Conservation (phyloP, 768 basidiomycete species). For the Rhodotorula kratochvilovae region DNA sequence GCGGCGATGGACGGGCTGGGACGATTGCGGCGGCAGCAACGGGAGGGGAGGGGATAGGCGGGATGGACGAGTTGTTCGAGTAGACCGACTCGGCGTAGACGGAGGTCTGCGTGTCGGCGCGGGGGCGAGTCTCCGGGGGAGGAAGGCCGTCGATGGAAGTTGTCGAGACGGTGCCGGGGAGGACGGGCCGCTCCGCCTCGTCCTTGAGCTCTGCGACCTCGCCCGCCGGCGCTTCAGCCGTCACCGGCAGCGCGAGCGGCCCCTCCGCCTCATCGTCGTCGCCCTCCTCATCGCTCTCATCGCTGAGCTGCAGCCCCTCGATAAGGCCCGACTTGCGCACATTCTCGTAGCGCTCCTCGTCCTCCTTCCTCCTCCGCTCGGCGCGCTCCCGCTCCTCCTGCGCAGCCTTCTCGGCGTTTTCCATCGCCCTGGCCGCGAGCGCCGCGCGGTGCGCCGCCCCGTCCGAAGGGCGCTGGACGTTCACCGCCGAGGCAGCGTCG, state of each 20-base stretch:
- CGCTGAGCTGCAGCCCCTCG: conserved; percentile 48
- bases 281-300: conserved; percentile 52
- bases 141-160: background rate
- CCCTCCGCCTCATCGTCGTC: conserved; percentile 60
- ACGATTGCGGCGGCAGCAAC: background rate
- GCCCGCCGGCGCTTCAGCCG: background rate
- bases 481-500: background rate
- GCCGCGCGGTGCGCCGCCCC: conserved; percentile 45
- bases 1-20: background rate
- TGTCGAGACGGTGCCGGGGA: too few species aligned
- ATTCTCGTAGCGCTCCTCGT: conserved; percentile 37
- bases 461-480: conserved; percentile 41
- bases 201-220: too few species aligned
- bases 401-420: conserved; percentile 47
- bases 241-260: conserved; percentile 45
- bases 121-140: background rate
- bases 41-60: background rate
- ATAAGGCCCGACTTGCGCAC: conserved; percentile 31
- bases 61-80: background rate
- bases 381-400: conserved; percentile 40
- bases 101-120: conserved; percentile 23
- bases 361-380: conserved; percentile 36
- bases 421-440: conserved; percentile 48
- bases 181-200: too few species aligned
- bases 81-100: conserved; percentile 33